These are phyloP conservation scores for Eruca vesicaria DNA, from an alignment of 441 rosid genomes.

Conservation along the genomic window DNA sequence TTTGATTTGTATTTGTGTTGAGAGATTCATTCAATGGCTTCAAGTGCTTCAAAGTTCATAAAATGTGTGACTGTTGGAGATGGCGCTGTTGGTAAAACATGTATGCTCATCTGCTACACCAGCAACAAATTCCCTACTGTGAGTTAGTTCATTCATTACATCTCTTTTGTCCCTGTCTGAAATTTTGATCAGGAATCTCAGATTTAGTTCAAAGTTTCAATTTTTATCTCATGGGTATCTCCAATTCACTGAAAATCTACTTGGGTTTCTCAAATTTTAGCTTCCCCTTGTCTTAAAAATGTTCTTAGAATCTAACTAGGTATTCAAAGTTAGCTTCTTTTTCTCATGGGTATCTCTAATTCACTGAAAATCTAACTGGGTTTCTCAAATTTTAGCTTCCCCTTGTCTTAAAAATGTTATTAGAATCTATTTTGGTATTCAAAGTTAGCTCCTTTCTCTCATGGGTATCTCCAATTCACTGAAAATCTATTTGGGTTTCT, in stretches of 20 bases:
- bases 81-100: conserved; percentile 86
- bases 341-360: not conserved
- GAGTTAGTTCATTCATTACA: not conserved
- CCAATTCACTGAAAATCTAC: not conserved
- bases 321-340: conserved; percentile 29
- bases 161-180: not conserved
- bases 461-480: not conserved
- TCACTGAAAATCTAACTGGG: no score
- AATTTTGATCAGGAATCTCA: conserved; percentile 12
- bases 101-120: conserved; percentile 86
- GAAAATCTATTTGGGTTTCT: not conserved
- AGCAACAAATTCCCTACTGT: conserved; percentile 84
- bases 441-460: not conserved
- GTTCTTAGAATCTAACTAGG: conserved; percentile 13
- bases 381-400: not conserved
- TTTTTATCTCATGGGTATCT: not conserved
- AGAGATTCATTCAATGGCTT: conserved; percentile 50
- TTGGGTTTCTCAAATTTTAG: not conserved
- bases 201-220: conserved; percentile 16
- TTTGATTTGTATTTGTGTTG: conserved; percentile 12
- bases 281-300: not conserved
- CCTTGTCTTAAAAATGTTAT: not conserved
- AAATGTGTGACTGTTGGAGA: conserved; percentile 81
- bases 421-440: not conserved
- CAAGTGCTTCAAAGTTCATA: conserved; percentile 83